Base-by-base conservation (phyloP, 208 protist genomes). In the Crithidia bombi region DNA sequence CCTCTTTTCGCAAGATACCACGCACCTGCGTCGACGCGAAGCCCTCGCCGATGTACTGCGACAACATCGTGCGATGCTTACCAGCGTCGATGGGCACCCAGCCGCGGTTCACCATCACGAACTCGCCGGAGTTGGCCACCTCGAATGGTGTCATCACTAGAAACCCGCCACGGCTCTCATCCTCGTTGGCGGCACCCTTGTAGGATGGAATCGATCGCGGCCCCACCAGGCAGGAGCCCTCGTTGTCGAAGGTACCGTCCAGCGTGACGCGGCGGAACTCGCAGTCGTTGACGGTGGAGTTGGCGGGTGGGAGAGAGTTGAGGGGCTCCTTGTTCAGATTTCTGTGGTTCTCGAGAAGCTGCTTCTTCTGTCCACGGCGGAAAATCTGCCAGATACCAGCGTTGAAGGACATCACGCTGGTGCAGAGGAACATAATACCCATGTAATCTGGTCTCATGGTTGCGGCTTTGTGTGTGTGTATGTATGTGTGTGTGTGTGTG, bases 41-140 rank as follows among this genome's bases (percentile, higher is more conserved):
- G 50, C 87, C 90, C 69, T 95, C 83, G 43, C 90, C 90, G 69
- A 89, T 92, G 78, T 92, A 95, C 75, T 95, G 90, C 63, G 67
- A 68, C 62, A 95, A 65, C 75, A 93, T 82, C 39, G 80, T 92
- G 52, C 87, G 82, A 72, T 93, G 85, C 80, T 92, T 95, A 10
- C 86, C 86, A 2, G 91, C 91, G 52, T 96, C 91, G 50, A 94
- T 90, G 15, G 91, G 91, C 35, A 94, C 91, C 89, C 89, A 96
- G 26, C 91, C 91, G 41, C 88, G 84, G 66, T 96, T 94, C 36
- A 96, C 85, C 79, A 96, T 89, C 17, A 96, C 75, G 51, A 93
- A 90, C 46, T 83, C 58, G 7, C 61, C 65, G 2, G 80, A 81
- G 66, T 86, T 73, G 14, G 88, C 87, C 26, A 96, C 69, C 51